Conservation (phyloP, 257 asterid species). For the Osmanthus fragrans region DNA sequence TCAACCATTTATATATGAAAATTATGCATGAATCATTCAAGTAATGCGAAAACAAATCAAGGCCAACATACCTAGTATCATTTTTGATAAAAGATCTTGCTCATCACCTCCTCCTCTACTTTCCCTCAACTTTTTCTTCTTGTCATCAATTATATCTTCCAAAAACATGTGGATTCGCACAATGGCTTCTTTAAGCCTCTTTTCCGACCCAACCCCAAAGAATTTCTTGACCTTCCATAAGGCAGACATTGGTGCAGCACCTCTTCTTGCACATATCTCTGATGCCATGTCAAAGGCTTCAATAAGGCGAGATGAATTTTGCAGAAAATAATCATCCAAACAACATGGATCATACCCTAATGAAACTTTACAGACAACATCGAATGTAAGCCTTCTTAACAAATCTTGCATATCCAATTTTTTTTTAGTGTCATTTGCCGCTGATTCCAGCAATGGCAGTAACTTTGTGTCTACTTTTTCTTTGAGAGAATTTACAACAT, state of each 20-base stretch:
- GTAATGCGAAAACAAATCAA: not conserved
- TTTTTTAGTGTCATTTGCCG: conserved; percentile 24
- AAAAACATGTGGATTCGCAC: conserved; percentile 42
- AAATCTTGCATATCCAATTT: conserved; percentile 63
- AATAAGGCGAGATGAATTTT: conserved; percentile 32
- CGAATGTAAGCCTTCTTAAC: conserved; percentile 55
- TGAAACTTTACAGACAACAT: conserved; percentile 52
- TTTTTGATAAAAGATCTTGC: conserved; percentile 37
- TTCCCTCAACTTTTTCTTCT: conserved; percentile 4
- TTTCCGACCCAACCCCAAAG: conserved; percentile 50
- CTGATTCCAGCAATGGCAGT: conserved; percentile 44
- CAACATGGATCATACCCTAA: conserved; percentile 62
- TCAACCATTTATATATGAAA: not conserved
- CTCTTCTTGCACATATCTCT: conserved; percentile 54
- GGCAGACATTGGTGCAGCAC: conserved; percentile 42
- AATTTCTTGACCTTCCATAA: conserved; percentile 56
- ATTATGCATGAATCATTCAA: not conserved
- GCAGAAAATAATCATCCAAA: conserved; percentile 32
- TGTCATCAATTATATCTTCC: conserved; percentile 29
- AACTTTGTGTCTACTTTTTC: conserved; percentile 45
- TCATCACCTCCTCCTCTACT: conserved; percentile 6
- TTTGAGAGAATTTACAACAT: conserved; percentile 29
- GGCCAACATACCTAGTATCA: conserved; percentile 28
- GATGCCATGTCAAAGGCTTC: conserved; percentile 66
- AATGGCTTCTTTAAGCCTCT: conserved; percentile 40